These are phyloP conservation scores for Escallonia rubra DNA, from an alignment of 129 eudicot genomes.

Conservation along the genomic window DNA sequence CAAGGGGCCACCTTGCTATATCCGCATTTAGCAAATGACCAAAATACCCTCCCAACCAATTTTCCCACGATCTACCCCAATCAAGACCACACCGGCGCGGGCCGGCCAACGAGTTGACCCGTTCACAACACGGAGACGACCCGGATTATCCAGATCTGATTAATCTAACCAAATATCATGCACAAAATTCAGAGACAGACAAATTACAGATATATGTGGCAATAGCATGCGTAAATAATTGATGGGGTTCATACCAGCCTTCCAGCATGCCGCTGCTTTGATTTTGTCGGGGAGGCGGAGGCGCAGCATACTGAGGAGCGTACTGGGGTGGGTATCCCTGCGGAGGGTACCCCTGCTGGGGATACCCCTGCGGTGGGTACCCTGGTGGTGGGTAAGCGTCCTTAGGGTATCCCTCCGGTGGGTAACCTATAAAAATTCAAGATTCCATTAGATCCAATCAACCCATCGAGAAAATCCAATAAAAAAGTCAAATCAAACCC, in stretches of 20 bases:
- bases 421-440: slow-evolving; percentile 43
- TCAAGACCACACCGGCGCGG: neutral
- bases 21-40: neutral
- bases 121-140: neutral
- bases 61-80: too few species aligned
- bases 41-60: neutral
- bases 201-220: neutral
- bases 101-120: neutral
- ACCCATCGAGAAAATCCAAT: neutral
- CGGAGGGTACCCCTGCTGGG: slow-evolving; percentile 39
- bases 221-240: neutral
- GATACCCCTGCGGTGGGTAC: slow-evolving; percentile 43
- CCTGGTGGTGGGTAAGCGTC: slow-evolving; percentile 67
- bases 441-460: slow-evolving; percentile 5
- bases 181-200: neutral
- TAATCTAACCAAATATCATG: neutral
- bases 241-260: slow-evolving; percentile 42
- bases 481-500: neutral
- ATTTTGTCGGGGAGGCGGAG: slow-evolving; percentile 48
- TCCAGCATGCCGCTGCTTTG: slow-evolving; percentile 40
- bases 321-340: slow-evolving; percentile 52
- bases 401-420: slow-evolving; percentile 66
- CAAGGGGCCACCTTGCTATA: neutral
- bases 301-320: slow-evolving; percentile 56
- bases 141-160: neutral